Conservation (phyloP, 495 filamentous ascomycete genomes). For the Haplographium delicatum region DNA sequence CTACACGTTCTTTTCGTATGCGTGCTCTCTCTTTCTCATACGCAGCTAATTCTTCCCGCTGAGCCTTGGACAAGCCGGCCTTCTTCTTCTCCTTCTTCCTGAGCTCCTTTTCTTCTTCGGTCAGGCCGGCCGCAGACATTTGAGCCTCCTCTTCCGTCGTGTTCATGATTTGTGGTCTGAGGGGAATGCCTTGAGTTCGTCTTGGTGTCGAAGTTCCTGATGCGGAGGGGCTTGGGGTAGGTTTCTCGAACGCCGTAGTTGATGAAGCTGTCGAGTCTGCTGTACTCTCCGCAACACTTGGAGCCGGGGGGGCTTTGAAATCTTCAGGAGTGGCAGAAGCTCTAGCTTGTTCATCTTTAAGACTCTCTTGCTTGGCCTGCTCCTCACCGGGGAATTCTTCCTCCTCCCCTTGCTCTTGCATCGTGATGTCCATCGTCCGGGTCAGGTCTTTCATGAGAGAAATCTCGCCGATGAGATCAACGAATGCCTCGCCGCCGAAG, state of each 20-base stretch:
- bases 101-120: conserved; percentile 71
- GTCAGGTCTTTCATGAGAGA: conserved; percentile 89
- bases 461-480: conserved; percentile 87
- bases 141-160: conserved; percentile 81
- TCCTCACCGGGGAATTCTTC: conserved; percentile 47
- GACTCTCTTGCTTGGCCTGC: conserved; percentile 44
- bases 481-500: conserved; percentile 94
- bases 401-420: conserved; percentile 64
- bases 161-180: conserved; percentile 82
- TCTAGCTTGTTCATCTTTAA: conserved; percentile 27
- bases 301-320: conserved; percentile 3
- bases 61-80: conserved; percentile 77
- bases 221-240: conserved; percentile 17
- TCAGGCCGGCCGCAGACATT: conserved; percentile 61
- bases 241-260: conserved; percentile 13
- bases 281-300: conserved; percentile 11
- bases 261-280: not conserved
- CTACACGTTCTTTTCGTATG: conserved; percentile 86
- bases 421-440: conserved; percentile 85
- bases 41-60: conserved; percentile 80
- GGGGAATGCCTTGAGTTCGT: conserved; percentile 55
- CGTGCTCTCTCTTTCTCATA: conserved; percentile 81
- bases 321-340: conserved; percentile 11
- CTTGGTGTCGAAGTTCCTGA: conserved; percentile 54
- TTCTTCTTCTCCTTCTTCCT: conserved; percentile 83